Evolutionary conservation across 306 rosid species (phyloP).

Genomic region (Leucaena leucocephala): DNA sequence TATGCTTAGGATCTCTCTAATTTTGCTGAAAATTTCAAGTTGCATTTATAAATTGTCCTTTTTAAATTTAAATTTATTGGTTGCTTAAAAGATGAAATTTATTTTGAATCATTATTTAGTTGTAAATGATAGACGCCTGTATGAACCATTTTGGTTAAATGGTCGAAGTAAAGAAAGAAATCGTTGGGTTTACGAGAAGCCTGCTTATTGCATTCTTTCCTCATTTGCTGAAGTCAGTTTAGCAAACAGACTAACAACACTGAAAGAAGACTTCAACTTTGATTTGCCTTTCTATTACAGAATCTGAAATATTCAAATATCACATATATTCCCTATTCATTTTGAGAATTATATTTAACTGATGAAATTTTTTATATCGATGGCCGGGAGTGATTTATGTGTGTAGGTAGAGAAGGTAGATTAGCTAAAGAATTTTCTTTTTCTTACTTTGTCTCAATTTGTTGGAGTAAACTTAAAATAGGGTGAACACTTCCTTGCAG

Average conservation of each 20-base stretch:
- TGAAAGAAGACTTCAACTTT: not conserved
- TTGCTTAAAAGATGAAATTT: not conserved
- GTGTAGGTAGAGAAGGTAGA: not conserved
- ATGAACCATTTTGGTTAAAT: slow-evolving; percentile 2
- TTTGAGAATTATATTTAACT: not conserved
- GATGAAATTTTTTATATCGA: not conserved
- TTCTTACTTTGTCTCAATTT: not conserved
- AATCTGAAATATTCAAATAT: not conserved
- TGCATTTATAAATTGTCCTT: slow-evolving; percentile 4
- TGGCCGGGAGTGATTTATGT: not conserved
- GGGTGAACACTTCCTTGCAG: not conserved
- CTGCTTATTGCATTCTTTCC: not conserved
- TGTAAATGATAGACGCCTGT: not conserved
- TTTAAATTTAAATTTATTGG: slow-evolving; percentile 1
- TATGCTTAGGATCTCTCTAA: not conserved
- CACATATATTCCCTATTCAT: not conserved
- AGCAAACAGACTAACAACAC: no score
- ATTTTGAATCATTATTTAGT: not conserved
- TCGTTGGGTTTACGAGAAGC: slow-evolving; percentile 7
- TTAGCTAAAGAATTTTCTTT: not conserved
- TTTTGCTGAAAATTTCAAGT: slow-evolving; percentile 20
- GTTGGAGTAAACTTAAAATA: not conserved
- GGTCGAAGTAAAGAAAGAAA: not conserved
- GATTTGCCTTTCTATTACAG: not conserved
- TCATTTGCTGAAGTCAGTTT: no score